These are phyloP conservation scores for Dactylellina drechsleri DNA, from an alignment of 2,329 filamentous ascomycete genomes.

Conservation along the genomic window DNA sequence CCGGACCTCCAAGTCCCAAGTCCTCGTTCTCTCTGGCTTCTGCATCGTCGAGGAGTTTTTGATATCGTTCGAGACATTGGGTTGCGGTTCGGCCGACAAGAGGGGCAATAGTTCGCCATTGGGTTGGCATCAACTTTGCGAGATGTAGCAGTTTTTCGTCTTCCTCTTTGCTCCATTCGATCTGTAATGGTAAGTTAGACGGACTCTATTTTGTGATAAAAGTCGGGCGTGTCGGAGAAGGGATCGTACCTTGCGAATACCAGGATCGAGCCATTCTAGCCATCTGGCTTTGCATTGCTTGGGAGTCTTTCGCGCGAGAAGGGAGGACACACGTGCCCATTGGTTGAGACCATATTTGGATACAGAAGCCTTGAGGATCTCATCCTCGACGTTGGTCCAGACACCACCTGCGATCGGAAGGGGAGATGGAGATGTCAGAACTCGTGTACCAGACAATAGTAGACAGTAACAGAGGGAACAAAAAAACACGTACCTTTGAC, in stretches of 20 bases:
- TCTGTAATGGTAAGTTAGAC: slow-evolving; percentile 62
- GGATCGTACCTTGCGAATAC: slow-evolving; percentile 77
- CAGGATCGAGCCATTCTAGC: slow-evolving; percentile 97
- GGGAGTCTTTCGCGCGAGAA: slow-evolving; percentile 94
- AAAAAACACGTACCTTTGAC: slow-evolving; percentile 67
- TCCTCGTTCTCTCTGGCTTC: slow-evolving; percentile 86
- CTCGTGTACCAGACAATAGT: neutral
- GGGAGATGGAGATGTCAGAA: slow-evolving; percentile 8
- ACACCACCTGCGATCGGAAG: slow-evolving; percentile 67
- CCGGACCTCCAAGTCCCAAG: slow-evolving; percentile 82
- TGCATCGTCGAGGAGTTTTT: slow-evolving; percentile 94
- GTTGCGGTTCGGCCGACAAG: slow-evolving; percentile 96
- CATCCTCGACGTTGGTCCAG: slow-evolving; percentile 84
- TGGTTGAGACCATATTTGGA: slow-evolving; percentile 96
- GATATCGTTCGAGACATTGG: slow-evolving; percentile 95
- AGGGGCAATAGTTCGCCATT: slow-evolving; percentile 98
- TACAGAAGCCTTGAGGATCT: slow-evolving; percentile 94
- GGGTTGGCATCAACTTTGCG: slow-evolving; percentile 97
- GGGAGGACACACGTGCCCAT: slow-evolving; percentile 97
- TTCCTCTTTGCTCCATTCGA: slow-evolving; percentile 98
- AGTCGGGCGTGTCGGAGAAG: neutral
- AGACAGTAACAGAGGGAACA: neutral
- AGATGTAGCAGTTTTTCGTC: slow-evolving; percentile 96
- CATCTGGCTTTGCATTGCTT: slow-evolving; percentile 99
- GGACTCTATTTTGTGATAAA: neutral